Conservation (phyloP, 176 grass and related monocot genomes). For the Lolium perenne region DNA sequence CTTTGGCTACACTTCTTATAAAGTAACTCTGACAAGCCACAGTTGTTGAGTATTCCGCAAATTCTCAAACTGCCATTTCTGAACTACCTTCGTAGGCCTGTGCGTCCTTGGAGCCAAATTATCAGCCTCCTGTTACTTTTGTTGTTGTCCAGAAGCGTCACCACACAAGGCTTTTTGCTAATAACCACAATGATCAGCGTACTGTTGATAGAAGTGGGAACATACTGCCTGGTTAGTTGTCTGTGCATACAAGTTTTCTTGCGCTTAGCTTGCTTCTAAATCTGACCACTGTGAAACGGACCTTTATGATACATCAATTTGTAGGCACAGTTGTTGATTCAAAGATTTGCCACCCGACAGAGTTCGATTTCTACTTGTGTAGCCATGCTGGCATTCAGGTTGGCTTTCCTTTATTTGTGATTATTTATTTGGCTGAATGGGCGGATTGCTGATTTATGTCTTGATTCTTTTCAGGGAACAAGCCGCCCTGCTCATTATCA, state of each 20-base stretch:
- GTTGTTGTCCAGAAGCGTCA: slow-evolving; percentile 98
- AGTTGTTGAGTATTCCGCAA: background rate
- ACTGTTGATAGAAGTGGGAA: slow-evolving; percentile 89
- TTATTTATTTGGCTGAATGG: background rate
- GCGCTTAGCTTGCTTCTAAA: slow-evolving; percentile 4
- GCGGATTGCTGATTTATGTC: slow-evolving; percentile 31
- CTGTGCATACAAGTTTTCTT: background rate
- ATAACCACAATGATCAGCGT: slow-evolving; percentile 83
- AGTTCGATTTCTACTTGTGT: slow-evolving; percentile 98
- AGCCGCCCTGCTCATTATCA: slow-evolving; percentile 97
- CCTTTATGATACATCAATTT: slow-evolving; percentile 27
- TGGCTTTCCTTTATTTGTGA: slow-evolving; percentile 13
- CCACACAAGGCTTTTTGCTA: slow-evolving; percentile 92
- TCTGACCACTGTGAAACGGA: background rate
- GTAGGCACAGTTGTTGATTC: slow-evolving; percentile 96
- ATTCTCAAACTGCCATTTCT: background rate
- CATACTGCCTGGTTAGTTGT: slow-evolving; percentile 87
- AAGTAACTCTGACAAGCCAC: background rate
- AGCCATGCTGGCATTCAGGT: slow-evolving; percentile 99
- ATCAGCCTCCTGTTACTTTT: slow-evolving; percentile 97
- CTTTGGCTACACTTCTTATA: background rate
- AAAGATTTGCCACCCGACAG: slow-evolving; percentile 97
- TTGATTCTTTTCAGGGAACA: slow-evolving; percentile 64
- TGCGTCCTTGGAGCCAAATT: slow-evolving; percentile 91
- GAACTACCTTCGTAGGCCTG: slow-evolving; percentile 65